These are phyloP conservation scores for Nitzschia putrida DNA, from an alignment of 108 stramenopile species.

Conservation along the genomic window DNA sequence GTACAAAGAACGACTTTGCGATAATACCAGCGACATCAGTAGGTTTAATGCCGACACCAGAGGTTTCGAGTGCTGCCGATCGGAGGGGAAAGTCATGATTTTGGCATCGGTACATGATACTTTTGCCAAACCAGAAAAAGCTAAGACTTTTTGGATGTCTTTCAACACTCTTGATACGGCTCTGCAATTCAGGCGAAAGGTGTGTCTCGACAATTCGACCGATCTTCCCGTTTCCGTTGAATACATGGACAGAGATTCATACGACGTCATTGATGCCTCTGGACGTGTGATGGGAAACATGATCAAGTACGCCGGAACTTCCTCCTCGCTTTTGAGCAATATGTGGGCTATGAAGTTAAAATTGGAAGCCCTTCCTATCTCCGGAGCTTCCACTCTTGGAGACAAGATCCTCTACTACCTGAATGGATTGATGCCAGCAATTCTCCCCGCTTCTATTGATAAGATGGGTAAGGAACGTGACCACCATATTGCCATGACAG, in stretches of 20 bases:
- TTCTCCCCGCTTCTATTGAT: slow-evolving; percentile 57
- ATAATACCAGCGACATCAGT: slow-evolving; percentile 50
- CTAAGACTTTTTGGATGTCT: slow-evolving; percentile 78
- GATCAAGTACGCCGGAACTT: slow-evolving; percentile 65
- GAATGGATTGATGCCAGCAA: slow-evolving; percentile 61
- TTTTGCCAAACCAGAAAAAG: slow-evolving; percentile 59
- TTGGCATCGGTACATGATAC: slow-evolving; percentile 88
- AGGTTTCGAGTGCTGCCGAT: slow-evolving; percentile 77
- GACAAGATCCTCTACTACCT: slow-evolving; percentile 62
- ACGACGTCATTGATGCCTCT: slow-evolving; percentile 79
- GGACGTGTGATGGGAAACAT: slow-evolving; percentile 67
- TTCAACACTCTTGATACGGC: slow-evolving; percentile 74
- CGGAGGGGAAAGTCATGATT: slow-evolving; percentile 86
- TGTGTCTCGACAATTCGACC: slow-evolving; percentile 69
- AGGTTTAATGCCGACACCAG: slow-evolving; percentile 82
- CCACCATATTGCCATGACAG: slow-evolving; percentile 71
- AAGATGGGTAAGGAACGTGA: slow-evolving; percentile 53
- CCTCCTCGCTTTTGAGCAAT: slow-evolving; percentile 53
- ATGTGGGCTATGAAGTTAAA: slow-evolving; percentile 69
- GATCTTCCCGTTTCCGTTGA: slow-evolving; percentile 80
- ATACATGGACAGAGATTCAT: slow-evolving; percentile 82
- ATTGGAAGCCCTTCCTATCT: slow-evolving; percentile 63
- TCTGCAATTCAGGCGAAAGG: slow-evolving; percentile 68
- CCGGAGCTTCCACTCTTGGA: slow-evolving; percentile 46
- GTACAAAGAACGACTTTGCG: slow-evolving; percentile 66